Evolutionary conservation across 768 basidiomycete genomes (phyloP), one percentile per base, ranked within the genome.

Genomic region (Candolleomyces efflorescens): DNA sequence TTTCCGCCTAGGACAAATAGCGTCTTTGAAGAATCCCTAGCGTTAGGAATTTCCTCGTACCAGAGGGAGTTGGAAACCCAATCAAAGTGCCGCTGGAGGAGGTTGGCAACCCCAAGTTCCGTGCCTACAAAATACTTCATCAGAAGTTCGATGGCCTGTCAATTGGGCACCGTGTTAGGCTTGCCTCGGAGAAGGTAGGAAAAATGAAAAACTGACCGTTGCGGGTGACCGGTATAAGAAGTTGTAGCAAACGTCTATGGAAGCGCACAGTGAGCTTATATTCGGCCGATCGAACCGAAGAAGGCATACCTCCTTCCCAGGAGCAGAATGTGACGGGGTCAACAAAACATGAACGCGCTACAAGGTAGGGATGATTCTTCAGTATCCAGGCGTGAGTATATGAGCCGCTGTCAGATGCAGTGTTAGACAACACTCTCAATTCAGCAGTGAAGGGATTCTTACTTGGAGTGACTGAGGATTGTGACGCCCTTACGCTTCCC

Each of bases 321-420:
- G 89, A 84, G 69, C 92, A 94, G 70, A 94, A 92, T 0, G 88
- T 83, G 26, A 90, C 88, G 9, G 95, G 93, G 66, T 98, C 95
- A 32, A 94, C 87, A 65, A 97, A 94, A 67, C 91, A 93, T 9
- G 87, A 94, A 3, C 93, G 81, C 1, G 75, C 73, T 47, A 89
- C 73, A 63, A 96, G 77, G 18, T 81, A 72, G 1, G 92, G 87
- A 54, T 85, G 76, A 18, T 80, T 80, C 69, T 96, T 97, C 47
- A 97, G 73, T 68, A 95, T 77, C 95, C 95, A 97, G 5, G 89
- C 88, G 69, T 97, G 94, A 1, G 81, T 74, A 65, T 92, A 93
- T 36, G 89, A 87, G 0, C 91, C 90, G 65, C 89, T 89, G 61
- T 2, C 9, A 7, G 22, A 53, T 41, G 26, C 3, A 17, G 55